A percentile compares a stretch with the other conserved stretches of the same genome.
These are phyloP conservation scores for Vitis labrusca DNA, from an alignment of 164 flowering plant species.

Conservation along the genomic window DNA sequence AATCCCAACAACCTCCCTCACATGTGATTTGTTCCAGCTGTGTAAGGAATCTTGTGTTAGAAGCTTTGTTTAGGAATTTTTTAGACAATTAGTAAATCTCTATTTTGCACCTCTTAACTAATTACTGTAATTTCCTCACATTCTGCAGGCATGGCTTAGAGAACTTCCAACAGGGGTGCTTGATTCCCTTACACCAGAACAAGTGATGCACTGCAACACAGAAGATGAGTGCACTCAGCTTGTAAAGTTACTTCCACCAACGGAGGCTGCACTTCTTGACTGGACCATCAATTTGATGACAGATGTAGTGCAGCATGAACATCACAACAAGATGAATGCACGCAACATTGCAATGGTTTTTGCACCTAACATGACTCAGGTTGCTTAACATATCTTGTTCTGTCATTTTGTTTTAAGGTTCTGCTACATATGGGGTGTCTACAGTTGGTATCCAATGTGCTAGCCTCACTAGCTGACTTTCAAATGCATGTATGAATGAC, in stretches of 20 bases:
- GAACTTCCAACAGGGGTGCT: conserved; percentile 93
- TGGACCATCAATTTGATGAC: conserved; percentile 98
- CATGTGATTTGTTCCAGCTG: too few relatives aligned
- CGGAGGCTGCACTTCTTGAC: conserved; percentile 82
- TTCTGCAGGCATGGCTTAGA: conserved; percentile 88
- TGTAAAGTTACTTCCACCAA: conserved; percentile 62
- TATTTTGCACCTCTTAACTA: not conserved
- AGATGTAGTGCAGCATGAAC: conserved; percentile 82
- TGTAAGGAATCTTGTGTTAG: too few relatives aligned
- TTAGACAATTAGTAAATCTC: too few relatives aligned
- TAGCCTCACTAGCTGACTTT: too few relatives aligned
- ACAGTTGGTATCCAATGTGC: not conserved
- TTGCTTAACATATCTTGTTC: conserved; percentile 11
- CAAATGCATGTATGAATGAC: too few relatives aligned
- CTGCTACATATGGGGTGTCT: not conserved
- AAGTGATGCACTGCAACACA: conserved; percentile 90
- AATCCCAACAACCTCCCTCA: too few relatives aligned
- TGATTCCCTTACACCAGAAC: conserved; percentile 85
- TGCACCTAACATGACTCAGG: conserved; percentile 99
- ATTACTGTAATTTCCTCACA: not conserved
- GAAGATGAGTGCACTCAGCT: conserved; percentile 76
- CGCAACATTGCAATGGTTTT: conserved; percentile 91
- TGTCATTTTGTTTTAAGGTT: not conserved
- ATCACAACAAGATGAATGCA: conserved; percentile 93
- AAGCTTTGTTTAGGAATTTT: too few relatives aligned